Evolutionary conservation across 139 green algal genomes (phyloP).

Genomic region (Chlorella sorokiniana): DNA sequence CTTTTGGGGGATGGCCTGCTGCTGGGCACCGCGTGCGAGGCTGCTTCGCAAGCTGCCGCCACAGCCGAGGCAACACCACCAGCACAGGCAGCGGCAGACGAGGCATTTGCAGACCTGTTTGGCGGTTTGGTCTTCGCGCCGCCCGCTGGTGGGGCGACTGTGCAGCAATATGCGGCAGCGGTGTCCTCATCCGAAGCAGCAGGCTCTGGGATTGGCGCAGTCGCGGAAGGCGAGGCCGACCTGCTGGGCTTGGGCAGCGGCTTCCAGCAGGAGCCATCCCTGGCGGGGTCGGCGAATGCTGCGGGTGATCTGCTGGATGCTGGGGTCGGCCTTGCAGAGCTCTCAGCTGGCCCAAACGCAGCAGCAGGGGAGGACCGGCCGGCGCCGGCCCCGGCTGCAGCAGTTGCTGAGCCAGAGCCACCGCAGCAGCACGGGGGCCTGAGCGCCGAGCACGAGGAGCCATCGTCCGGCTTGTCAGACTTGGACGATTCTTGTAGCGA

Average conservation of each 20-base stretch:
- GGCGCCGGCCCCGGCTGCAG: too few relatives aligned
- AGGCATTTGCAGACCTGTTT: neutral
- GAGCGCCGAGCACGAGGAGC: neutral
- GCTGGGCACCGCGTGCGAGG: too few relatives aligned
- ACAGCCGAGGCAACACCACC: neutral
- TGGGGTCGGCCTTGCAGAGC: neutral
- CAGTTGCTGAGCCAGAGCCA: neutral
- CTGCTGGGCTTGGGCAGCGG: too few relatives aligned
- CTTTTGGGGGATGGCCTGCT: too few relatives aligned
- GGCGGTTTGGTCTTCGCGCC: neutral
- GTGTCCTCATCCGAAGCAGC: neutral
- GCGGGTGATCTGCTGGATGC: neutral
- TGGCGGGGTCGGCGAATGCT: too few relatives aligned
- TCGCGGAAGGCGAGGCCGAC: too few relatives aligned
- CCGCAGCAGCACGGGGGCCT: neutral
- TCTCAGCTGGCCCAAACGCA: neutral
- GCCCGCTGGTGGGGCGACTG: neutral
- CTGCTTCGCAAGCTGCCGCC: neutral
- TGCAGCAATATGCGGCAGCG: neutral
- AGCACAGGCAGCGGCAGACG: neutral
- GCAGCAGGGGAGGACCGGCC: neutral
- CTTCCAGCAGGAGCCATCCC: too few relatives aligned
- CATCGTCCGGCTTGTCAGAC: too few relatives aligned
- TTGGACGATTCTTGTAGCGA: too few relatives aligned
- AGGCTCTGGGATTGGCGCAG: too few relatives aligned